phyloP scores from a whole-genome alignment of 1,284 basidiomycete species.

The Trametes sp. region DNA sequence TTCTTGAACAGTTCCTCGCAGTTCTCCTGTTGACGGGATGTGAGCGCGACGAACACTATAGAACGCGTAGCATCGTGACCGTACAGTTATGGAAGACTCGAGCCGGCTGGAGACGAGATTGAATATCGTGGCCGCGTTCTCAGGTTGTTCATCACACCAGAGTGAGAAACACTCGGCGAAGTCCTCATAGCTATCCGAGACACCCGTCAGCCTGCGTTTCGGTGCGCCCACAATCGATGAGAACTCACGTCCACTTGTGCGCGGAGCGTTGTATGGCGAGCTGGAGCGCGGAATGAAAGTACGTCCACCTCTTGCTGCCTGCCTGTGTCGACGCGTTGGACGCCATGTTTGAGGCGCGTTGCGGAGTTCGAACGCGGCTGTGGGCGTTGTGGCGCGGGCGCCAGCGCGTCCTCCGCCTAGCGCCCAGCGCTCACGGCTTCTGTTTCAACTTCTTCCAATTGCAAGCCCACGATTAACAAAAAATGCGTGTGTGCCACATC shows the following conservation, averaged over 20 bases:
- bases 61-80: constrained; percentile 28
- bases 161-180: constrained; percentile 79
- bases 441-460: neutral
- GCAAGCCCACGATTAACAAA: neutral
- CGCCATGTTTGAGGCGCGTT: constrained; percentile 32
- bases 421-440: neutral
- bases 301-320: constrained; percentile 75
- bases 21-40: constrained; percentile 37
- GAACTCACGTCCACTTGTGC: constrained; percentile 81
- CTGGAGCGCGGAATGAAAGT: constrained; percentile 78
- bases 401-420: neutral
- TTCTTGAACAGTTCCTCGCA: constrained; percentile 67
- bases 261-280: constrained; percentile 78
- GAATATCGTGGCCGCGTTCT: constrained; percentile 69
- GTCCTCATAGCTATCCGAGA: constrained; percentile 67
- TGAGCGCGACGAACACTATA: neutral
- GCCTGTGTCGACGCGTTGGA: constrained; percentile 32
- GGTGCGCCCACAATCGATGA: constrained; percentile 7
- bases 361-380: constrained; percentile 29
- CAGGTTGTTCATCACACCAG: constrained; percentile 77
- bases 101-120: constrained; percentile 74
- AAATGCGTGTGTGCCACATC: neutral
- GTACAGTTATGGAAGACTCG: constrained; percentile 68
- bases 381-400: constrained; percentile 28
- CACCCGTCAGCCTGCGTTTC: constrained; percentile 1